Evolutionary conservation across 1,284 basidiomycete species (phyloP), one percentile per base, ranked within the genome.

Genomic region (Schizopora paradoxa): DNA sequence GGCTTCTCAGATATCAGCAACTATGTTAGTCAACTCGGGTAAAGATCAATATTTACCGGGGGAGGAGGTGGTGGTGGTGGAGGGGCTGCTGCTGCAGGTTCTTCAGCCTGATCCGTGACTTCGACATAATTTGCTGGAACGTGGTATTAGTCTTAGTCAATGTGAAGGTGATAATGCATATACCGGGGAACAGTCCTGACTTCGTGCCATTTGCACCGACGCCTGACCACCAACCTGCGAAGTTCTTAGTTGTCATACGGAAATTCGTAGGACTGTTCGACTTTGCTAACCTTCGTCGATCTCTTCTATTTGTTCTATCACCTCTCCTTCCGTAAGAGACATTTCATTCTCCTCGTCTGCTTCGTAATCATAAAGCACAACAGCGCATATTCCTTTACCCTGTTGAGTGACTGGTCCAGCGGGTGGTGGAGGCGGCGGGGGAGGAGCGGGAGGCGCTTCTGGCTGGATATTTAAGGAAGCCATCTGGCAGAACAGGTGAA

Each of bases 341-440:
- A 95, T 80, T 61, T 96, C 92, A 58, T 92, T 91, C 52, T 91
- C 86, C 64, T 91, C 89, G 6, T 77, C 69, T 21, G 82, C 82
- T 76, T 86, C 82, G 57, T 94, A 95, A 8, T 85, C 82, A 62
- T 82, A 94, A 22, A 86, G 54, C 1, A 84, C 85, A 25, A 84
- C 63, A 1, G 83, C 85, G 38, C 72, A 72, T 6, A 75, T 47
- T 51, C 87, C 76, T 61, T 75, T 51, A 47, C 77, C 70, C 29
- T 59, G 45, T 54, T 57, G 42, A 56, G 65, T 45, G 19, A 54
- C 54, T 6, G 57, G 53, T n/a, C 58, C 55, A 2, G 62, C 57
- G 0, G 55, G 55, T n/a, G 55, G 52, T 6, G 51, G 56, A 8
- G 59, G 58, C 11, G 57, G 59, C 10, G 64, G 61, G 40, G 60